phyloP scores from a whole-genome alignment of 164 flowering plant genomes.

The Pachysandra terminalis region DNA sequence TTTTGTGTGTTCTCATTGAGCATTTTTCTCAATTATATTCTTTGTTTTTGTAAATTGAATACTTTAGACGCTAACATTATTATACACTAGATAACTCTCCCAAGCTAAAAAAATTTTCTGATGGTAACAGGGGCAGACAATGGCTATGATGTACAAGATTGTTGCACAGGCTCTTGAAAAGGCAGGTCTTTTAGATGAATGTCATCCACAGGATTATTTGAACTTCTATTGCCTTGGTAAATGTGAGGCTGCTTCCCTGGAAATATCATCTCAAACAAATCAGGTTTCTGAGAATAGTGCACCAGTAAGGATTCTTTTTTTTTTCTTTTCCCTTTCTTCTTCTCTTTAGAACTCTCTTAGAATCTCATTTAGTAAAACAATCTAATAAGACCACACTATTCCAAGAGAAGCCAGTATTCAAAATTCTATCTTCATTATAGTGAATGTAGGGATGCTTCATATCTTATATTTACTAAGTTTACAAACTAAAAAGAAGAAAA shows the following conservation, averaged over 20 bases:
- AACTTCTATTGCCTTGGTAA: slow-evolving; percentile 71
- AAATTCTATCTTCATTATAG: too few relatives aligned
- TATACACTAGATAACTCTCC: background rate
- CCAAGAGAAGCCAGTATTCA: too few relatives aligned
- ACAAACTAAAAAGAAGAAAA: too few relatives aligned
- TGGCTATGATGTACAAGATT: slow-evolving; percentile 68
- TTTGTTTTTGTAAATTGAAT: background rate
- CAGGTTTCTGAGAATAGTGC: slow-evolving; percentile 32
- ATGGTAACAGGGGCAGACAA: slow-evolving; percentile 53
- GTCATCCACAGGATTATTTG: slow-evolving; percentile 61
- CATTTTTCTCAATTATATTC: too few relatives aligned
- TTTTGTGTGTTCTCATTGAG: too few relatives aligned
- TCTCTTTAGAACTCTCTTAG: too few relatives aligned
- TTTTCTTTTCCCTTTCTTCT: too few relatives aligned
- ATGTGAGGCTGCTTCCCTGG: slow-evolving; percentile 36
- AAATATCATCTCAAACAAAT: slow-evolving; percentile 17
- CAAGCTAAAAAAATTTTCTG: background rate
- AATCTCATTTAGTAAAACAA: background rate
- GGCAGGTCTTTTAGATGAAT: slow-evolving; percentile 36
- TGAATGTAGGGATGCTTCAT: too few relatives aligned
- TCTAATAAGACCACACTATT: too few relatives aligned
- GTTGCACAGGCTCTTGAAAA: slow-evolving; percentile 43
- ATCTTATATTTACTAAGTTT: too few relatives aligned
- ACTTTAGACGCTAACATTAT: background rate
- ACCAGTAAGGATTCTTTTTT: slow-evolving; percentile 27